phyloP scores from a whole-genome alignment of 1,139 yeast genomes.

The Suhomyces wounanorum region DNA sequence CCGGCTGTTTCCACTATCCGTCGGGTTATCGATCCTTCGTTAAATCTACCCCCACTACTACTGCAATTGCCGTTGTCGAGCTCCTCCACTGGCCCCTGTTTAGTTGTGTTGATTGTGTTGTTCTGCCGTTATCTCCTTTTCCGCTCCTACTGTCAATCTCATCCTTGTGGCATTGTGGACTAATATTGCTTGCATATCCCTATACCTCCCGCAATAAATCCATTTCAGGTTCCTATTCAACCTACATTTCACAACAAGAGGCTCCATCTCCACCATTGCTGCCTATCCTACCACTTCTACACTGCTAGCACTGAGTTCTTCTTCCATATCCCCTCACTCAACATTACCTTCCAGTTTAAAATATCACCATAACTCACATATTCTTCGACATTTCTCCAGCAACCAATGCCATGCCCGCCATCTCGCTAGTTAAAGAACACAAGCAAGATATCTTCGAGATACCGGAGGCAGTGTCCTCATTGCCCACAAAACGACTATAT shows the following conservation, averaged over 20 bases:
- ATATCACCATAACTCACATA: too few relatives aligned
- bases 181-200: background rate
- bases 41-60: too few relatives aligned
- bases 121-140: background rate
- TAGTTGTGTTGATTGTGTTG: background rate
- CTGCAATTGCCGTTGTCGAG: background rate
- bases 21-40: background rate
- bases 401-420: conserved; percentile 4
- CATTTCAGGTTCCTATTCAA: background rate
- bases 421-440: background rate
- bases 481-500: conserved; percentile 35
- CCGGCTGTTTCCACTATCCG: background rate
- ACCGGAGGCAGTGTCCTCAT: conserved; percentile 14
- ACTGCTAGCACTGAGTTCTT: too few relatives aligned
- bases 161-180: background rate
- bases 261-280: too few relatives aligned
- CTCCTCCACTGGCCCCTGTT: background rate
- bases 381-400: background rate
- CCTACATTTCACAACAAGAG: background rate
- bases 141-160: background rate
- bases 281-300: too few relatives aligned
- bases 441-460: background rate
- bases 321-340: too few relatives aligned
- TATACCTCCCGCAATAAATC: background rate
- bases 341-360: too few relatives aligned